Evolutionary conservation across 495 filamentous ascomycete genomes (phyloP).

Genomic region (Annulohypoxylon moriforme): DNA sequence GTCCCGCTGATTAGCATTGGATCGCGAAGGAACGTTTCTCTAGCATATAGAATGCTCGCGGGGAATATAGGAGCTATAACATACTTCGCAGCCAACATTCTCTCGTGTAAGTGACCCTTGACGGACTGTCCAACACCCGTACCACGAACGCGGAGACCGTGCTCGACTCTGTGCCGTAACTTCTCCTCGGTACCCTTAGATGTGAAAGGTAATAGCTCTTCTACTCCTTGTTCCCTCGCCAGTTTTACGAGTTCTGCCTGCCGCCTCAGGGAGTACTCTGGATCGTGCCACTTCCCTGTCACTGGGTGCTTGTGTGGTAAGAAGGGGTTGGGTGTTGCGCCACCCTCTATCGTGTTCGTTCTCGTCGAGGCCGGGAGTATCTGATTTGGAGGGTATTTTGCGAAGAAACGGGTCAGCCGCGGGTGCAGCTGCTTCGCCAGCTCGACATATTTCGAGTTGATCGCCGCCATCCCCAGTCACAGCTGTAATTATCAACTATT

Average conservation of each 20-base stretch:
- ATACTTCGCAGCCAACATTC: conserved; percentile 79
- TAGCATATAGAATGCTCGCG: background rate
- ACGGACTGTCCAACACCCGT: conserved; percentile 92
- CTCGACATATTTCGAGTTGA: conserved; percentile 57
- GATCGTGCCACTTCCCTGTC: conserved; percentile 82
- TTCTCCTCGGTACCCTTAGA: conserved; percentile 79
- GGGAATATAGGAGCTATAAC: conserved; percentile 44
- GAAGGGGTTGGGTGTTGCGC: conserved; percentile 77
- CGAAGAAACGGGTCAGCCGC: conserved; percentile 87
- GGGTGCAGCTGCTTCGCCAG: conserved; percentile 76
- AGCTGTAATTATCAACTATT: background rate
- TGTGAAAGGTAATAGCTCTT: conserved; percentile 81
- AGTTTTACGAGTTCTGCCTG: conserved; percentile 95
- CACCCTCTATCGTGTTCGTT: conserved; percentile 51
- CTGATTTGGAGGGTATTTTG: conserved; percentile 79
- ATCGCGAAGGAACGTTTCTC: background rate
- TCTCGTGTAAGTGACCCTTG: conserved; percentile 94
- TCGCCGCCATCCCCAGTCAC: conserved; percentile 22
- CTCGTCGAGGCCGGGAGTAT: conserved; percentile 56
- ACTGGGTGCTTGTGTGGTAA: conserved; percentile 72
- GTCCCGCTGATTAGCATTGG: conserved; percentile 37
- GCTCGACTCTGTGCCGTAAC: conserved; percentile 72
- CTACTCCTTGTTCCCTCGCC: conserved; percentile 81
- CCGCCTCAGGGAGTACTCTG: conserved; percentile 81
- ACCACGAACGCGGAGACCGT: conserved; percentile 83